These are phyloP conservation scores for Cantharellus anzutake DNA, from an alignment of 768 basidiomycete species.

Conservation along the genomic window DNA sequence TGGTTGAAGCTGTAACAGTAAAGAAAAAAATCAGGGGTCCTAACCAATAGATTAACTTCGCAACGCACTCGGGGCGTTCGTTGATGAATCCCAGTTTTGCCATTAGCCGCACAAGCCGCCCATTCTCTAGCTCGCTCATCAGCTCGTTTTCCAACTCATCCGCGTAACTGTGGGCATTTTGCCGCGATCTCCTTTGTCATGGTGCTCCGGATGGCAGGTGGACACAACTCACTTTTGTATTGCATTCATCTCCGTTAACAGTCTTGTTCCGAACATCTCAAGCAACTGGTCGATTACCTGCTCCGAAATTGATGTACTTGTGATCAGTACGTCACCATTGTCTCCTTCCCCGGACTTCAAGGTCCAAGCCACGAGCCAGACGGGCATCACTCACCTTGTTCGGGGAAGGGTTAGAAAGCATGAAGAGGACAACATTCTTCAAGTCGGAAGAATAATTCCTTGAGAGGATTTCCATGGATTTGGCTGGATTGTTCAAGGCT, in stretches of 20 bases:
- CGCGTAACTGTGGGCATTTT: slow-evolving; percentile 31
- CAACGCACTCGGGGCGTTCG: slow-evolving; percentile 86
- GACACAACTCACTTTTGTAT: slow-evolving; percentile 40
- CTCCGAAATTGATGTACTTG: too few species aligned
- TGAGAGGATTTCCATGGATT: slow-evolving; percentile 52
- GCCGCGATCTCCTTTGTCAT: neutral
- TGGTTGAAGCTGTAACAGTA: slow-evolving; percentile 53
- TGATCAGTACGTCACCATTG: too few species aligned
- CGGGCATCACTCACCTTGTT: slow-evolving; percentile 30
- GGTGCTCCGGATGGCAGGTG: neutral
- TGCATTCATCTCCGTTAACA: slow-evolving; percentile 69
- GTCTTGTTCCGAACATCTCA: slow-evolving; percentile 53
- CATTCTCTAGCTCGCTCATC: slow-evolving; percentile 83
- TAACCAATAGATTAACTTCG: neutral
- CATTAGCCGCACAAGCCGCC: slow-evolving; percentile 68
- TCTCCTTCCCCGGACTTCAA: too few species aligned
- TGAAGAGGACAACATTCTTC: slow-evolving; percentile 58
- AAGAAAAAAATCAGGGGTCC: neutral
- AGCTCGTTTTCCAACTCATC: slow-evolving; percentile 75
- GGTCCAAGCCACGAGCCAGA: neutral
- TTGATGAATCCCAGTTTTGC: slow-evolving; percentile 98
- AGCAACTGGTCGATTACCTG: slow-evolving; percentile 66
- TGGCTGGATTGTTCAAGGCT: slow-evolving; percentile 43
- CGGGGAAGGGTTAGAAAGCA: slow-evolving; percentile 51
- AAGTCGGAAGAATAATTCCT: slow-evolving; percentile 65